Evolutionary conservation across 2,329 filamentous ascomycete genomes (phyloP), one percentile per base, ranked within the genome.

Genomic region (Monilinia polystroma): DNA sequence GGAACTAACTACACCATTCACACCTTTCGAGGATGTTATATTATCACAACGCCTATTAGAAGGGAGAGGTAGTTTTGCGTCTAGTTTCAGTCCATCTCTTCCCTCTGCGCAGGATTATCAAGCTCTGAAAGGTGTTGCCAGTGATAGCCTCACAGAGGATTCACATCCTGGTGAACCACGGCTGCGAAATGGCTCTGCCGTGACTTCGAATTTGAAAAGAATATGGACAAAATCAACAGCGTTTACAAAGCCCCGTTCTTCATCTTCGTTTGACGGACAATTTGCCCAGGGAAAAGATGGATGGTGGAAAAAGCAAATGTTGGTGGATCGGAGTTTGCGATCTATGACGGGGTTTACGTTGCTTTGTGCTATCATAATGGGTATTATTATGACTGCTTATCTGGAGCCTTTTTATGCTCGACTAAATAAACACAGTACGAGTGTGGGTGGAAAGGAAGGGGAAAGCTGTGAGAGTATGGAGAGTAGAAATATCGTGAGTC

Each of bases 291-390:
- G 68, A 2, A 69, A 66, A 64, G 67, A 68, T 20, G 71, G 68
- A 0, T 69, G 67, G 69, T 73, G 70, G 70, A 68, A 67, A 56
- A 71, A 71, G 53, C 69, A 72, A 59, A 72, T 72, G 69, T 41
- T 73, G 35, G 66, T 68, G 14, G 70, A 72, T 63, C 64, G 69
- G 20, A 72, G 67, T 68, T 41, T 72, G 29, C 59, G 69, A 38
- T 68, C 67, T 7, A 70, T 72, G 69, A 70, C 70, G 18, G 67
- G 41, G 2, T 72, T 71, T 55, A 72, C 69, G 8, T 53, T 67
- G 16, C 18, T 71, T 8, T 72, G 69, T 23, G 64, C 70, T 0
- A 41, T 70, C 3, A 66, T 72, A 1, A 72, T 72, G 67, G 63
- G 63, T 2, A 70, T 72, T 20, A 67, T 71, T 16, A 65, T 70